A percentile compares a stretch with the other conserved stretches of the same genome.
Evolutionary conservation across 2,329 filamentous ascomycete species (phyloP).

Genomic region (Botrytis hyacinthi): DNA sequence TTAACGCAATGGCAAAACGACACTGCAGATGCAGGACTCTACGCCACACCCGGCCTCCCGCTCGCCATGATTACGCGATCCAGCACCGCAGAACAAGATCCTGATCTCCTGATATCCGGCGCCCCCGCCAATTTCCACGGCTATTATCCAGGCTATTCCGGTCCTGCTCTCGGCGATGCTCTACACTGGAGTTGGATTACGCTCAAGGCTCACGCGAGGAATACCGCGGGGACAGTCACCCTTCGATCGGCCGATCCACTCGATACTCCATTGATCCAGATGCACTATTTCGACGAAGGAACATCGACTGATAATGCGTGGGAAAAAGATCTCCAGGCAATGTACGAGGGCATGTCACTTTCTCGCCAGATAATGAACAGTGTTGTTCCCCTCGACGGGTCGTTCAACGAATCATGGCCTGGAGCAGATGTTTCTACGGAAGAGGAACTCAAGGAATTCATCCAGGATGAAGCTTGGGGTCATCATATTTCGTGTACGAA

Average conservation of each 20-base stretch:
- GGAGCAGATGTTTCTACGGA: slow-evolving; percentile 40
- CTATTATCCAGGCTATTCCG: slow-evolving; percentile 44
- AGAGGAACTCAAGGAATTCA: slow-evolving; percentile 46
- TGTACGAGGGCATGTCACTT: slow-evolving; percentile 24
- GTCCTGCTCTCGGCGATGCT: slow-evolving; percentile 40
- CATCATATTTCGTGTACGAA: slow-evolving; percentile 57
- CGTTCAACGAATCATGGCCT: slow-evolving; percentile 45
- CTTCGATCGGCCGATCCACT: slow-evolving; percentile 61
- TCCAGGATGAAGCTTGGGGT: slow-evolving; percentile 52
- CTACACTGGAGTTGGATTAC: slow-evolving; percentile 23
- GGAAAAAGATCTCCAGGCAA: slow-evolving; percentile 26
- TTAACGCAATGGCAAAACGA: slow-evolving; percentile 36
- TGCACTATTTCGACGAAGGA: slow-evolving; percentile 52
- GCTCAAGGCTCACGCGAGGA: slow-evolving; percentile 60
- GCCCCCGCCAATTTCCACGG: slow-evolving; percentile 28
- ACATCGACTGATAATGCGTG: background rate
- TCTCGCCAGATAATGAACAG: slow-evolving; percentile 41
- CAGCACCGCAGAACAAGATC: slow-evolving; percentile 15
- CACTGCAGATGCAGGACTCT: slow-evolving; percentile 22
- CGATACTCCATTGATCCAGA: slow-evolving; percentile 61
- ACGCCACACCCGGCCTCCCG: slow-evolving; percentile 51
- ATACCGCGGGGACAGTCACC: slow-evolving; percentile 58
- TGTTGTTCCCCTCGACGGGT: slow-evolving; percentile 41
- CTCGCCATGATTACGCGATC: slow-evolving; percentile 31
- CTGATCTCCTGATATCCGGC: slow-evolving; percentile 25